Evolutionary conservation across 1,284 basidiomycete species (phyloP).

Genomic region (Melampsora occidentalis): DNA sequence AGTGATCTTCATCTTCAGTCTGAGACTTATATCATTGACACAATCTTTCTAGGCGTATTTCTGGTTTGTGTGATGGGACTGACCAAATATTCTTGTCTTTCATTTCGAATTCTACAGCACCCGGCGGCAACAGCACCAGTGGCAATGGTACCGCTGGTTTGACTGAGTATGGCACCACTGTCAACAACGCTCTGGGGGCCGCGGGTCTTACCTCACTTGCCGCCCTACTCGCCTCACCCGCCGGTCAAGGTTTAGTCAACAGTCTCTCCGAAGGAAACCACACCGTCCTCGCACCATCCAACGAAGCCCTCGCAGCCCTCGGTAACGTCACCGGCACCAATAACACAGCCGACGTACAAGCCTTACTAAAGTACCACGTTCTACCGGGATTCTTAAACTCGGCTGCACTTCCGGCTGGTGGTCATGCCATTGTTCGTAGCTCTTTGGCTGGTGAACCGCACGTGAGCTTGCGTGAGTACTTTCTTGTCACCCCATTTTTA

Average conservation of each 20-base stretch:
- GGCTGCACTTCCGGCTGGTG: constrained; percentile 14
- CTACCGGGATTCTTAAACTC: constrained; percentile 28
- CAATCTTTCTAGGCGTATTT: neutral
- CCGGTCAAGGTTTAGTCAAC: constrained; percentile 13
- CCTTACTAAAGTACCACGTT: constrained; percentile 27
- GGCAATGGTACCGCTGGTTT: neutral
- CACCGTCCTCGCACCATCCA: constrained; percentile 32
- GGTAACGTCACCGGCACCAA: constrained; percentile 17
- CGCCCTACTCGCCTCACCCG: neutral
- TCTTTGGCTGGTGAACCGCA: constrained; percentile 10
- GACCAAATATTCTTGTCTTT: neutral
- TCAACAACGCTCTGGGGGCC: constrained; percentile 23
- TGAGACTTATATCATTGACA: neutral
- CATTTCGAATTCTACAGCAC: neutral
- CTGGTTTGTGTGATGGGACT: neutral
- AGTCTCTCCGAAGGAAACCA: constrained; percentile 26
- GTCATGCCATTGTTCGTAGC: constrained; percentile 29
- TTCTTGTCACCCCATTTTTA: no score
- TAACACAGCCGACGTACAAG: constrained; percentile 31
- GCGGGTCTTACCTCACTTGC: constrained; percentile 25
- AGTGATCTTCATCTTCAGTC: neutral
- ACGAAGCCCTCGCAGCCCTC: constrained; percentile 13
- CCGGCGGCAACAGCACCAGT: neutral
- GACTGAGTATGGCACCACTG: constrained; percentile 2
- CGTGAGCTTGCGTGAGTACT: constrained; percentile 36